Base-by-base conservation (phyloP, 257 asterid genomes). In the Cruciata laevipes region DNA sequence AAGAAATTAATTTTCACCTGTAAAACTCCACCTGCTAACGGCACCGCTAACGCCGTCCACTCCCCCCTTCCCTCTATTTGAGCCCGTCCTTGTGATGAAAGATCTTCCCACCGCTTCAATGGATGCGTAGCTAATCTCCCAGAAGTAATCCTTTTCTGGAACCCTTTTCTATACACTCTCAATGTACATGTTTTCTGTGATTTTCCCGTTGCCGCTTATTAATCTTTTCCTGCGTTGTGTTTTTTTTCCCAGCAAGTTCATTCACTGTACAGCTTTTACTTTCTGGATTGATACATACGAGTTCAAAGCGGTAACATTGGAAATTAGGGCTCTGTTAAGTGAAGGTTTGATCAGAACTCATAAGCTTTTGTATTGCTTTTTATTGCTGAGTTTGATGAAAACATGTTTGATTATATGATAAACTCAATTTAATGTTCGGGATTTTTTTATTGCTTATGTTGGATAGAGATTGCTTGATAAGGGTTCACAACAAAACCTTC, bases 41-140 rank as follows among this genome's bases (percentile, higher is more conserved):
- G 60, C 60, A 51, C 61, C 63, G 42, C 21, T 66, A 71, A 77
- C 82, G 76, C 78, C 82, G 81, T 82, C 83, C 30, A 56, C 30
- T 58, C 37, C 33, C 32, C 30, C 23, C 63, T 56, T 27, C 44
- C 58, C 64, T 52, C n/a, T 65, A 44, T 62, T 69, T 38, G 55
- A 37, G 52, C 61, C 65, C 65, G 58, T 78, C 38, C 61, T 57
- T 71, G 70, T 53, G 49, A 17, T 7, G 30, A 4, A 74, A 82
- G 82, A 82, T 82, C 80, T 83, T 81, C 60, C 66, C 14, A 37
- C 71, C 42, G 61, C 42, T 56, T 44, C 31, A 21, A 32, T 71
- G 76, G 71, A 73, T 73, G 30, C 25, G 42, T 13, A 32, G 52
- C 66, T n/a, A 47, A 37, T 53, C 59, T 10, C 4, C 55, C 56